A percentile compares a stretch with the other conserved stretches of the same genome.
phyloP scores from a whole-genome alignment of 768 basidiomycete species.

The Tremella mesenterica region DNA sequence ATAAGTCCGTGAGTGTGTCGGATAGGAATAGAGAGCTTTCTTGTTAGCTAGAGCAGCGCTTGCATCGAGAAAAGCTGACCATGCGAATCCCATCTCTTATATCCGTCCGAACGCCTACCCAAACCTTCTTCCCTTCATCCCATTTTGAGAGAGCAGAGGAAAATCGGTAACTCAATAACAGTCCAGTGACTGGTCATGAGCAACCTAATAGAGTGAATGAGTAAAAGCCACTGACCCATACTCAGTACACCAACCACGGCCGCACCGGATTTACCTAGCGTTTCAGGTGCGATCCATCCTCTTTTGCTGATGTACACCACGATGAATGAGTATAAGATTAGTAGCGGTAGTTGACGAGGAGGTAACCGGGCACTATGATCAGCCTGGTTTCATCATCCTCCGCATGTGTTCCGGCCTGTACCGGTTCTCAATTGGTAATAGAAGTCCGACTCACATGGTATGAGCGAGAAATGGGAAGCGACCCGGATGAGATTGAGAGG shows the following conservation, averaged over 20 bases:
- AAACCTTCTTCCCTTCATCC: slow-evolving; percentile 41
- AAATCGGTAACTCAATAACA: slow-evolving; percentile 39
- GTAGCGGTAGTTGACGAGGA: slow-evolving; percentile 29
- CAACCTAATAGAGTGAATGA: background rate
- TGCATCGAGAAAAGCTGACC: no score
- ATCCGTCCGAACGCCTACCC: slow-evolving; percentile 30
- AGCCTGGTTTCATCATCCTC: slow-evolving; percentile 1
- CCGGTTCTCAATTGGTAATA: no score
- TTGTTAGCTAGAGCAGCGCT: no score
- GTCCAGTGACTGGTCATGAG: slow-evolving; percentile 30
- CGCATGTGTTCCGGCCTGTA: no score
- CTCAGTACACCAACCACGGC: slow-evolving; percentile 34
- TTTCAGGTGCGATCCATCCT: slow-evolving; percentile 15
- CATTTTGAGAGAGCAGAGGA: slow-evolving; percentile 38
- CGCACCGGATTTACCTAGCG: slow-evolving; percentile 26
- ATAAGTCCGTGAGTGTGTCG: no score
- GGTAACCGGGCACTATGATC: slow-evolving; percentile 29
- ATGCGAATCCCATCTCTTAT: slow-evolving; percentile 37
- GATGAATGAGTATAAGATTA: slow-evolving; percentile 26
- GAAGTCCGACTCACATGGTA: no score
- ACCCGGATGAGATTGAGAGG: no score
- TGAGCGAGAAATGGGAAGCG: no score
- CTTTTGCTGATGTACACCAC: slow-evolving; percentile 18
- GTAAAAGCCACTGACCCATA: slow-evolving; percentile 31
- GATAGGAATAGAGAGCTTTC: no score